Conservation (phyloP, 768 basidiomycete species). For the Mycena belliarum region DNA sequence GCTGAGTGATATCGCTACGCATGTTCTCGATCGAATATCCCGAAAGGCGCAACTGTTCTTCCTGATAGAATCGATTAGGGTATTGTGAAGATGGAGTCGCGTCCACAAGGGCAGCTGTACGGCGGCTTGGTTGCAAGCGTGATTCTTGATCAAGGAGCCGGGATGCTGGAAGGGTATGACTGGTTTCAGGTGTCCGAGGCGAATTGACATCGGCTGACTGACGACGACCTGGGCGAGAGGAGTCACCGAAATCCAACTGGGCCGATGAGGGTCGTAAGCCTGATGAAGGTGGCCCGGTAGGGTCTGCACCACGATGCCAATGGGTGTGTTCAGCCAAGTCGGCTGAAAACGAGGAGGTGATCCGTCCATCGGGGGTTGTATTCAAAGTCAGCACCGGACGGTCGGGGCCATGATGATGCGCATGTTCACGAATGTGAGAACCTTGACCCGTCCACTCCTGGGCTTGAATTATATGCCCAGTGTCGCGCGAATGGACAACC, state of each 20-base stretch:
- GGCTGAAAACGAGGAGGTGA: conserved; percentile 7
- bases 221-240: conserved; percentile 11
- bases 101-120: conserved; percentile 8
- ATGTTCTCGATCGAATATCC: conserved; percentile 18
- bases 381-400: conserved; percentile 10
- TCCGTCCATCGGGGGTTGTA: conserved; percentile 4
- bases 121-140: conserved; percentile 1
- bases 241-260: conserved; percentile 19
- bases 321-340: conserved; percentile 4
- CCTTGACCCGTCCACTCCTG: neutral
- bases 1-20: conserved; percentile 21
- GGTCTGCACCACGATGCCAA: neutral
- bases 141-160: neutral
- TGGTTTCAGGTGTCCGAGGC: conserved; percentile 16
- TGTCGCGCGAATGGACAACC: neutral
- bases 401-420: neutral
- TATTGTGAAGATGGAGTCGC: conserved; percentile 1
- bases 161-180: conserved; percentile 5
- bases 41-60: conserved; percentile 12
- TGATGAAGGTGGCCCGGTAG: neutral
- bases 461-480: neutral
- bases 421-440: conserved; percentile 16
- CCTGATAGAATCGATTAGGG: neutral
- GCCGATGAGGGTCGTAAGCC: conserved; percentile 24
- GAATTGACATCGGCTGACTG: conserved; percentile 13